Percentiles rank a stretch among this genome's conserved stretches.
Evolutionary conservation across 257 asterid species (phyloP).

Genomic region (Primulina tabacum): DNA sequence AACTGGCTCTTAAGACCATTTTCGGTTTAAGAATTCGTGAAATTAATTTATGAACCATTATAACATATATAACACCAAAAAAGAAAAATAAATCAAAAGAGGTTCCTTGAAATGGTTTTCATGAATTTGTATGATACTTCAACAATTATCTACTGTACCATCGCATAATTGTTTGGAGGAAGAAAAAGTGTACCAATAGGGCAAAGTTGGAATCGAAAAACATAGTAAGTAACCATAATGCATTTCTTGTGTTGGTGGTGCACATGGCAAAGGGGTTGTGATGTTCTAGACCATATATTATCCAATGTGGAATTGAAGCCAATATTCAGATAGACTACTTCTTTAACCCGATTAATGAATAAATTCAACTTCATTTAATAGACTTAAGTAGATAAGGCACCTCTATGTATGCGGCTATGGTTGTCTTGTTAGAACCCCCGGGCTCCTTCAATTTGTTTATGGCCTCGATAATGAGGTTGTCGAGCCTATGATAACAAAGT

Average conservation of each 20-base stretch:
- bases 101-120: background rate
- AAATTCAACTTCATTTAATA: conserved; percentile 8
- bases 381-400: conserved; percentile 33
- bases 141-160: conserved; percentile 10
- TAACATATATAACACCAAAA: background rate
- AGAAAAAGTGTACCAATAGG: background rate
- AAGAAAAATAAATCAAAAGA: background rate
- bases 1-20: background rate
- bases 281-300: conserved; percentile 2
- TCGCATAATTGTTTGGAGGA: background rate
- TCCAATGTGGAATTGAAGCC: conserved; percentile 5
- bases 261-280: conserved; percentile 9
- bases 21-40: background rate
- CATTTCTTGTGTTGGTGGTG: background rate
- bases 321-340: conserved; percentile 18
- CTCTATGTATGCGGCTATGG: conserved; percentile 78
- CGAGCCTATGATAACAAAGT: conserved; percentile 58
- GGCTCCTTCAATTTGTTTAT: conserved; percentile 75
- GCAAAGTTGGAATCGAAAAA: background rate
- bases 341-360: conserved; percentile 7
- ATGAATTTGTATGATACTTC: background rate
- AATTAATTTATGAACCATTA: background rate
- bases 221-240: background rate
- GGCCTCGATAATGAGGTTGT: conserved; percentile 88
- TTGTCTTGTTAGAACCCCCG: conserved; percentile 81